phyloP scores from a whole-genome alignment of 192 early-diverging fungal genomes.

The Backusella macrospora region DNA sequence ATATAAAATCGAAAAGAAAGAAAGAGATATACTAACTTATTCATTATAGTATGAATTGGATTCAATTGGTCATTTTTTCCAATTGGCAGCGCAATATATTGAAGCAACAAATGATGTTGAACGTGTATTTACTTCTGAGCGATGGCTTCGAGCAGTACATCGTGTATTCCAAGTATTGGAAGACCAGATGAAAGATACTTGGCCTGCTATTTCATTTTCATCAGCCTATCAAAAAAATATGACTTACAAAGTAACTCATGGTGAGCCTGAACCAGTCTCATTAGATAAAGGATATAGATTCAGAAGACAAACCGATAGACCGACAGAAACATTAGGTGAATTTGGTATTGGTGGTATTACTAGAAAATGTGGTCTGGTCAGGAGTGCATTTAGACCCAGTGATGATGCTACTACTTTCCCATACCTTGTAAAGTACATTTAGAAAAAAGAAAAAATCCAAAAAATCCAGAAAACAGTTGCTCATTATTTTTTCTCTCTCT shows the following conservation, averaged over 20 bases:
- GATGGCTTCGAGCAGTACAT: slow-evolving; percentile 53
- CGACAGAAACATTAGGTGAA: slow-evolving; percentile 52
- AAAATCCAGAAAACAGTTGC: background rate
- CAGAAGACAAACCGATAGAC: slow-evolving; percentile 34
- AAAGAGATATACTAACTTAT: background rate
- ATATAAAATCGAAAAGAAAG: background rate
- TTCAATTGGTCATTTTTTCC: slow-evolving; percentile 65
- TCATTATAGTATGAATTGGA: slow-evolving; percentile 61
- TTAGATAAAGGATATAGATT: slow-evolving; percentile 48
- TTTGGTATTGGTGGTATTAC: slow-evolving; percentile 47
- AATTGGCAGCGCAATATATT: slow-evolving; percentile 56
- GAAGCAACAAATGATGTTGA: slow-evolving; percentile 45
- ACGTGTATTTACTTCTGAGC: slow-evolving; percentile 37
- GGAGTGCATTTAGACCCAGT: slow-evolving; percentile 58
- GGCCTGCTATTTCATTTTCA: slow-evolving; percentile 30
- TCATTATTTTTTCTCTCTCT: background rate
- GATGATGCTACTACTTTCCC: slow-evolving; percentile 63
- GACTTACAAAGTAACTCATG: background rate
- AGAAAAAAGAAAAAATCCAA: background rate
- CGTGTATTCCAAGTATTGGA: slow-evolving; percentile 47
- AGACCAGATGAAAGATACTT: slow-evolving; percentile 50
- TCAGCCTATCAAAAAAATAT: background rate
- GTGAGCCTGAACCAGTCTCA: slow-evolving; percentile 29
- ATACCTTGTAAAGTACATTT: slow-evolving; percentile 40
- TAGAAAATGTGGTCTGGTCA: slow-evolving; percentile 40